Percentiles rank a stretch among this genome's conserved stretches.
Evolutionary conservation across 768 basidiomycete species (phyloP).

Genomic region (Termitomyces sp.): DNA sequence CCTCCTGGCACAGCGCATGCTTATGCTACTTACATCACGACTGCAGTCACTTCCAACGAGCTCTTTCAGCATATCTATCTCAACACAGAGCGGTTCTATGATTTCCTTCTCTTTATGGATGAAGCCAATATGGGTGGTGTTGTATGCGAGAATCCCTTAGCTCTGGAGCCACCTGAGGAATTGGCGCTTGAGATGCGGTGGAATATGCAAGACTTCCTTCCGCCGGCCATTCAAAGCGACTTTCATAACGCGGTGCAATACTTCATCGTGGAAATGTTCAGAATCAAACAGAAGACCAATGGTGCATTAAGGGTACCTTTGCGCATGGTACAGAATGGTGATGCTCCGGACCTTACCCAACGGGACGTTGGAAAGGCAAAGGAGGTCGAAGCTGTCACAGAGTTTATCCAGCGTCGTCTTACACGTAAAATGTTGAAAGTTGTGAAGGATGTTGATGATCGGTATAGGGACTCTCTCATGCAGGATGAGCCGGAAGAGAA

Average conservation of each 20-base stretch:
- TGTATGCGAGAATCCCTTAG: constrained; percentile 74
- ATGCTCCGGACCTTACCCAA: constrained; percentile 58
- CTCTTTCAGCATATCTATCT: constrained; percentile 92
- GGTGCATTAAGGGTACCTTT: constrained; percentile 63
- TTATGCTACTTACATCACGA: constrained; percentile 92
- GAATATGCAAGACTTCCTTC: constrained; percentile 91
- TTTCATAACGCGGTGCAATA: constrained; percentile 70
- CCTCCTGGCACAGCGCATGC: constrained; percentile 94
- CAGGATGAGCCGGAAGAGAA: constrained; percentile 46
- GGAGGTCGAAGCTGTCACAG: constrained; percentile 62
- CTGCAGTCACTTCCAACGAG: constrained; percentile 91
- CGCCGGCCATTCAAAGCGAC: constrained; percentile 71
- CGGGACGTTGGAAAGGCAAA: constrained; percentile 60
- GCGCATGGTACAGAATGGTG: constrained; percentile 58
- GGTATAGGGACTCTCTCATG: constrained; percentile 53
- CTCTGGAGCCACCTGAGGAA: constrained; percentile 61
- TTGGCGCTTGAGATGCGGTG: constrained; percentile 79
- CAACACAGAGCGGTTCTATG: constrained; percentile 83
- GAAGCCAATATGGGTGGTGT: constrained; percentile 87
- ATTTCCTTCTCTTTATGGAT: constrained; percentile 95
- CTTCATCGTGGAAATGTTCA: constrained; percentile 84
- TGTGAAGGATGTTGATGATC: constrained; percentile 57
- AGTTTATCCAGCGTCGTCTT: constrained; percentile 75
- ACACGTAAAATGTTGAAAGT: constrained; percentile 74
- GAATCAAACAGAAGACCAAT: constrained; percentile 58